phyloP scores from a whole-genome alignment of 441 rosid genomes.

The Croton setiger region DNA sequence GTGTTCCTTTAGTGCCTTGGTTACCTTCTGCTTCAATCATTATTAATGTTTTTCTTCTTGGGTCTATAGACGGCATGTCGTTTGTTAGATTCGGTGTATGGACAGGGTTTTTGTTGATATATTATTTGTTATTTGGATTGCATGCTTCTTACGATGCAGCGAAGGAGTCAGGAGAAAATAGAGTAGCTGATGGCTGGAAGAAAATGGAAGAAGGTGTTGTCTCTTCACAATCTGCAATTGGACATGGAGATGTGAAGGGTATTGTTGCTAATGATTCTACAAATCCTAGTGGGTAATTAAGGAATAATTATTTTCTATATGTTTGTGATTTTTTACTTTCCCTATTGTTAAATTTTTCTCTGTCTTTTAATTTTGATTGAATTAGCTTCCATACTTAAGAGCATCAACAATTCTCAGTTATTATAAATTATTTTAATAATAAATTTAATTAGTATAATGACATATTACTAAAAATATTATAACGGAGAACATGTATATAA shows the following conservation, averaged over 20 bases:
- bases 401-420: no score
- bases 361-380: no score
- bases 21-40: conserved; percentile 65
- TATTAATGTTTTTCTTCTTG: conserved; percentile 62
- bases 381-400: no score
- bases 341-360: no score
- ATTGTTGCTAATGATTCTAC: neutral
- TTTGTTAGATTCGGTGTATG: conserved; percentile 54
- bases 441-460: no score
- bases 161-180: conserved; percentile 25
- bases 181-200: conserved; percentile 13
- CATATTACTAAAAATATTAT: no score
- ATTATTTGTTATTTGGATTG: conserved; percentile 64
- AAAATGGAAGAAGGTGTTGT: conserved; percentile 33
- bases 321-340: no score
- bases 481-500: no score
- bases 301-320: neutral
- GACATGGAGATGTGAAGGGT: neutral
- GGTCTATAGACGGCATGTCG: conserved; percentile 52
- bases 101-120: conserved; percentile 49
- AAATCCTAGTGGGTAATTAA: neutral
- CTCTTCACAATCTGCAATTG: neutral
- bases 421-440: no score
- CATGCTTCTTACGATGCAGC: conserved; percentile 78
- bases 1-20: conserved; percentile 80